phyloP scores from a whole-genome alignment of 371 early-diverging fungal species.

The Rhizopus sp. region DNA sequence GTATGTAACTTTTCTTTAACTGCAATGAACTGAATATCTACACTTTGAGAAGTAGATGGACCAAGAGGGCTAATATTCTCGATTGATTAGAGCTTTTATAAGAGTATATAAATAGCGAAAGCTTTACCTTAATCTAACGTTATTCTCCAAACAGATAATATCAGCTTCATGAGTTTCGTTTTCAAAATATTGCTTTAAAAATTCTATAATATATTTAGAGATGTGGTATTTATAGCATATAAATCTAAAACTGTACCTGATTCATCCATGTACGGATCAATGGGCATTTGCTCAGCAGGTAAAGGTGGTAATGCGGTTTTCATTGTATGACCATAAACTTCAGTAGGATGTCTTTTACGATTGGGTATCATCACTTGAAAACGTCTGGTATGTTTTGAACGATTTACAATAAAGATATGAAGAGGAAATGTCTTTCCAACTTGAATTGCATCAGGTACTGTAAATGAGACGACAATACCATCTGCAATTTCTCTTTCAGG shows the following conservation, averaged over 20 bases:
- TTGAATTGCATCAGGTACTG: constrained; percentile 39
- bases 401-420: constrained; percentile 74
- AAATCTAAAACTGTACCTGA: constrained; percentile 44
- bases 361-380: constrained; percentile 70
- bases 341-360: constrained; percentile 52
- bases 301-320: constrained; percentile 48
- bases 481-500: constrained; percentile 47
- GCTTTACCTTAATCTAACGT: constrained; percentile 60
- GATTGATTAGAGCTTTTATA: background rate
- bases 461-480: constrained; percentile 71
- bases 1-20: constrained; percentile 72
- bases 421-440: constrained; percentile 72
- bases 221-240: background rate
- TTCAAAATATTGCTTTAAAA: constrained; percentile 63
- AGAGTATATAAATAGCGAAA: no score
- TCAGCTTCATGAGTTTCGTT: constrained; percentile 72
- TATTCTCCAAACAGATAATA: constrained; percentile 74
- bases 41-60: constrained; percentile 69
- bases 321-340: constrained; percentile 12
- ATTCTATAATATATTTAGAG: constrained; percentile 32
- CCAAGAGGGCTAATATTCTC: constrained; percentile 58
- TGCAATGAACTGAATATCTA: constrained; percentile 79
- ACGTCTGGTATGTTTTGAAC: constrained; percentile 64
- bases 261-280: constrained; percentile 68
- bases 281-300: constrained; percentile 41